phyloP scores from a whole-genome alignment of 805 yeast genomes.

The Suhomyces prunicola region DNA sequence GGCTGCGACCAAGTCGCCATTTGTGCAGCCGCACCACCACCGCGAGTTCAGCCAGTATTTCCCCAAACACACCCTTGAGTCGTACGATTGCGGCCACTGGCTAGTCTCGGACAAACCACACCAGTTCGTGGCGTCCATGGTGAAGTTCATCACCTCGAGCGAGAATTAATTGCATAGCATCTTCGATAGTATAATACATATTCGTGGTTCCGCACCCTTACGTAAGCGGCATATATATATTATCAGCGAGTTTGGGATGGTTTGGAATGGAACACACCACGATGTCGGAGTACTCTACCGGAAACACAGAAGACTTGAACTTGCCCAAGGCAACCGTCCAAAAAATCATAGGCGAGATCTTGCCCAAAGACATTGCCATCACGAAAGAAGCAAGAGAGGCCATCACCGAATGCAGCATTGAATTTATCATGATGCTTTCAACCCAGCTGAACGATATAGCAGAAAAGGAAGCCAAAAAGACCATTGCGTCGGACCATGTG shows the following conservation, averaged over 20 bases:
- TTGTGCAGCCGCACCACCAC: constrained; percentile 32
- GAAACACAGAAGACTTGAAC: constrained; percentile 37
- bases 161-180: neutral
- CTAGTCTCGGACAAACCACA: constrained; percentile 39
- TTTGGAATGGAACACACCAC: neutral
- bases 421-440: constrained; percentile 89
- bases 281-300: constrained; percentile 40
- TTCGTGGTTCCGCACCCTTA: neutral
- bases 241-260: neutral
- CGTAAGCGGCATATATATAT: neutral
- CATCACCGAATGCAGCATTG: constrained; percentile 92
- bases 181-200: too few relatives aligned
- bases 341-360: constrained; percentile 84
- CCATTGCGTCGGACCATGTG: constrained; percentile 95
- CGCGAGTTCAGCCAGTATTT: constrained; percentile 25
- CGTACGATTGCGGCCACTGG: constrained; percentile 37
- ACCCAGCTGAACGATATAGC: constrained; percentile 95
- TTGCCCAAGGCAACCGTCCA: constrained; percentile 84
- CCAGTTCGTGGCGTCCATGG: constrained; percentile 16
- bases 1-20: constrained; percentile 41
- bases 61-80: constrained; percentile 14
- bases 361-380: constrained; percentile 84
- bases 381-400: constrained; percentile 94
- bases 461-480: constrained; percentile 91
- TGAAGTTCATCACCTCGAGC: neutral